A percentile compares a stretch with the other conserved stretches of the same genome.
Conservation (phyloP, 1,284 basidiomycete species). For the Sutorius eximius region DNA sequence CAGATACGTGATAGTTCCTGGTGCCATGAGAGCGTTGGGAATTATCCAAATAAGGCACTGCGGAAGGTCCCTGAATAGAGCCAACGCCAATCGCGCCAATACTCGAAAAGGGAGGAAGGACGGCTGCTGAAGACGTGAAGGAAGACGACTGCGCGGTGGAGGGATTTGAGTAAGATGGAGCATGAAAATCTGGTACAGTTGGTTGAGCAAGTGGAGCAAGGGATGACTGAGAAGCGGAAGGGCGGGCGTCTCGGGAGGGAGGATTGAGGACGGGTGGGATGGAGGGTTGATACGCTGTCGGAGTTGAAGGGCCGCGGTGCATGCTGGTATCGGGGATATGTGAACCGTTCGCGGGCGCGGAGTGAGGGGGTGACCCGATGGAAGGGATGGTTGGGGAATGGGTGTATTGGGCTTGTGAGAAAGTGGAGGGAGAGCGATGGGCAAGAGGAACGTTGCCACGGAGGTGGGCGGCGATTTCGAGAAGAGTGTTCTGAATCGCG, state of each 20-base stretch:
- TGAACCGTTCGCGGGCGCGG: conserved; percentile 43
- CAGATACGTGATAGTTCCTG: conserved; percentile 40
- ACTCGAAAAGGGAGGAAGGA: conserved; percentile 70
- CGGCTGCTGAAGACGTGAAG: conserved; percentile 43
- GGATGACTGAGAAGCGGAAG: conserved; percentile 25
- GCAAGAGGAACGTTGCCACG: conserved; percentile 49
- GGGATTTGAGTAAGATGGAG: conserved; percentile 28
- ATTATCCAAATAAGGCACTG: conserved; percentile 54
- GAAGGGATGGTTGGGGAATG: conserved; percentile 64
- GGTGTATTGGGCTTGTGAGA: conserved; percentile 51
- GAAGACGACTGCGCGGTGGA: conserved; percentile 18
- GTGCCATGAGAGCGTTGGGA: conserved; percentile 38
- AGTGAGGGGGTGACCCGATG: conserved; percentile 57
- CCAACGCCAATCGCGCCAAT: conserved; percentile 59
- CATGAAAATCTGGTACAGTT: conserved; percentile 23
- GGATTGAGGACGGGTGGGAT: conserved; percentile 31
- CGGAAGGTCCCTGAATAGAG: conserved; percentile 51
- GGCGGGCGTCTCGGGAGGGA: conserved; percentile 28
- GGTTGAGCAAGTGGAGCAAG: conserved; percentile 16
- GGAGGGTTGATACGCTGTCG: conserved; percentile 24
- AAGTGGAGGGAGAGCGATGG: conserved; percentile 62
- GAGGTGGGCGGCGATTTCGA: conserved; percentile 71
- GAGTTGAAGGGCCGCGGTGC: conserved; percentile 29
- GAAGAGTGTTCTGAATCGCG: conserved; percentile 72
- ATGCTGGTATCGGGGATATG: conserved; percentile 26